Evolutionary conservation across 495 filamentous ascomycete genomes (phyloP), one percentile per base, ranked within the genome.

Genomic region (Penicillium daleae): DNA sequence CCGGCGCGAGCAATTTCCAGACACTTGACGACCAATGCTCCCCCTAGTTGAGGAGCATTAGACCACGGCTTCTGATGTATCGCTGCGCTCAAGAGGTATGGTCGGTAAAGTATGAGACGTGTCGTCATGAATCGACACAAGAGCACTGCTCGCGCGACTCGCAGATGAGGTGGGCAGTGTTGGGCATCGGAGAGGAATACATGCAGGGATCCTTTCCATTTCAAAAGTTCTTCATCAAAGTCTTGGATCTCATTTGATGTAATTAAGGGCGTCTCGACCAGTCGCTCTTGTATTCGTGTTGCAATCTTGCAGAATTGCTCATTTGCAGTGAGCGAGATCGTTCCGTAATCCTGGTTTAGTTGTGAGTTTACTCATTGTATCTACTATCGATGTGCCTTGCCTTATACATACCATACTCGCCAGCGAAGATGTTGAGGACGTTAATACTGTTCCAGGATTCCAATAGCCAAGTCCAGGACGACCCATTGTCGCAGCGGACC

Each of bases 261-360:
- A 5, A 44, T 44, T n/a, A 44, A 44, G 9, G 40, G 40, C 40
- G 21, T 44, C 40, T 44, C 40, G 40, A 44, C 6, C 7, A 44
- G 40, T 21, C 40, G n/a, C 6, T 44, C n/a, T 7, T 44, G 40
- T 6, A 44, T 44, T 21, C 40, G 40, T 0, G 40, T 44, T 44
- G 40, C 40, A n/a, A 44, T 44, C 40, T 44, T 44, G 40, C 40
- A 44, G 6, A 44, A 44, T 44, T 44, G n/a, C 40, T 44, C 40
- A 21, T 44, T 44, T 6, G 40, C 40, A 44, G 40, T 44, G 21
- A 44, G 40, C n/a, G 40, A 44, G n/a, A 44, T 44, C 1, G 40
- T 44, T 21, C 40, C 40, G 19, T 44, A 44, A 44, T 44, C n/a
- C 40, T 44, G 40, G n/a, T 44, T 3, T 2, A 8, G 21, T 44